phyloP scores from a whole-genome alignment of 768 basidiomycete genomes.

The Suillus occidentalis region DNA sequence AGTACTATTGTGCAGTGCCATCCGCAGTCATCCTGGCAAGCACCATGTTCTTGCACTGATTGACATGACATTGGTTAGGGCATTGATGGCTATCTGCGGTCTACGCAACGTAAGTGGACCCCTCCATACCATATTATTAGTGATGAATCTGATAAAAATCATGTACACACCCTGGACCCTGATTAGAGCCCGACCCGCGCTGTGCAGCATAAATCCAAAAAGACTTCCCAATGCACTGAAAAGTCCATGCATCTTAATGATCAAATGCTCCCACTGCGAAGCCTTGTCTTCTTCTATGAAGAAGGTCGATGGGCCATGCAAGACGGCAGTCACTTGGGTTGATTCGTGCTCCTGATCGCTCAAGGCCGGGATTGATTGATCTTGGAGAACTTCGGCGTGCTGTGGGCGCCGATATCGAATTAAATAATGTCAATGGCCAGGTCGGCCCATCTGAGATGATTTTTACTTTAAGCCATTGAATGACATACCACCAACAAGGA shows the following conservation, averaged over 20 bases:
- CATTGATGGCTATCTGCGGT: not conserved
- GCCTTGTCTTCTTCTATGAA: not conserved
- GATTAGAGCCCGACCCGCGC: not conserved
- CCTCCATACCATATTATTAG: not conserved
- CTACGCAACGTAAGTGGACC: not conserved
- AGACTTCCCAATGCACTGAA: not conserved
- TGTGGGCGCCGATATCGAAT: not conserved
- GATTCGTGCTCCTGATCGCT: not conserved
- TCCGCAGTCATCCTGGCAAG: not conserved
- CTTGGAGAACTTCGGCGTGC: not conserved
- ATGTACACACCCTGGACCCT: not conserved
- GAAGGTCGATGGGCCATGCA: not conserved
- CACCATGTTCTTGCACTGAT: not conserved
- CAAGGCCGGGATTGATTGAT: not conserved
- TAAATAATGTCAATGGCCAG: not conserved
- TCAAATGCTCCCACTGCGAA: not conserved
- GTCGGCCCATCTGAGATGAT: no score
- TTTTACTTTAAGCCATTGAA: no score
- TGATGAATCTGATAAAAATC: not conserved
- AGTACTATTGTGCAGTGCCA: no score
- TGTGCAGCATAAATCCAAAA: not conserved
- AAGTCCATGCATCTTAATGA: not conserved
- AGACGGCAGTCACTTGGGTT: not conserved
- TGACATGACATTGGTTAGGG: not conserved
- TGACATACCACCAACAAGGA: no score